A percentile compares a stretch with the other conserved stretches of the same genome.
These are phyloP conservation scores for Penicillium sp. DNA, from an alignment of 2,329 filamentous ascomycete genomes.

Conservation along the genomic window DNA sequence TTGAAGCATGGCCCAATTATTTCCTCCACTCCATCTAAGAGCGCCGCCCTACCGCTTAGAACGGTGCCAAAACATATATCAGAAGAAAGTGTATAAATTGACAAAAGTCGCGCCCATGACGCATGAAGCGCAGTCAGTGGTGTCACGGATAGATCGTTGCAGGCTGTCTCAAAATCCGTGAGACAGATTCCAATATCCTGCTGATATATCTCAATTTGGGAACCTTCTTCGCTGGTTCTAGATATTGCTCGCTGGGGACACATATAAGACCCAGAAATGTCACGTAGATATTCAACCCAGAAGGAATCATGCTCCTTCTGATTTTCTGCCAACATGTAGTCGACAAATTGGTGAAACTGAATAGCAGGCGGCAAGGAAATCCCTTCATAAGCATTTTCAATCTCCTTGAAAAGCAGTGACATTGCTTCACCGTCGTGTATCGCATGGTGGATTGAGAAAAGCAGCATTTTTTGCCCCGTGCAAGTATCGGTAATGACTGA, in stretches of 20 bases:
- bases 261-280: slow-evolving; percentile 44
- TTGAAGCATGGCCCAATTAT: slow-evolving; percentile 93
- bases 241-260: slow-evolving; percentile 14
- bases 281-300: slow-evolving; percentile 59
- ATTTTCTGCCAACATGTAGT: slow-evolving; percentile 53
- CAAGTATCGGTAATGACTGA: slow-evolving; percentile 19
- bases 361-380: slow-evolving; percentile 47
- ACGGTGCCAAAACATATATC: slow-evolving; percentile 89
- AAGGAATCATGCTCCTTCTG: slow-evolving; percentile 43
- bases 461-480: slow-evolving; percentile 18
- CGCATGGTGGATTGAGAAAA: slow-evolving; percentile 69
- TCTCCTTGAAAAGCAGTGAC: slow-evolving; percentile 62
- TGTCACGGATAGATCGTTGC: slow-evolving; percentile 55
- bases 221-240: slow-evolving; percentile 9
- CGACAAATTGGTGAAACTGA: slow-evolving; percentile 62
- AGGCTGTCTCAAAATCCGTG: slow-evolving; percentile 45
- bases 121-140: slow-evolving; percentile 67
- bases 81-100: slow-evolving; percentile 49
- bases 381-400: slow-evolving; percentile 57
- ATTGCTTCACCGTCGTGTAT: slow-evolving; percentile 84
- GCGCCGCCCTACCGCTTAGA: slow-evolving; percentile 68
- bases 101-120: slow-evolving; percentile 65
- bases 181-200: slow-evolving; percentile 35
- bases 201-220: not conserved
- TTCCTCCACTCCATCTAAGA: slow-evolving; percentile 62